Evolutionary conservation across 768 basidiomycete genomes (phyloP).

Genomic region (Kwoniella bestiolae): DNA sequence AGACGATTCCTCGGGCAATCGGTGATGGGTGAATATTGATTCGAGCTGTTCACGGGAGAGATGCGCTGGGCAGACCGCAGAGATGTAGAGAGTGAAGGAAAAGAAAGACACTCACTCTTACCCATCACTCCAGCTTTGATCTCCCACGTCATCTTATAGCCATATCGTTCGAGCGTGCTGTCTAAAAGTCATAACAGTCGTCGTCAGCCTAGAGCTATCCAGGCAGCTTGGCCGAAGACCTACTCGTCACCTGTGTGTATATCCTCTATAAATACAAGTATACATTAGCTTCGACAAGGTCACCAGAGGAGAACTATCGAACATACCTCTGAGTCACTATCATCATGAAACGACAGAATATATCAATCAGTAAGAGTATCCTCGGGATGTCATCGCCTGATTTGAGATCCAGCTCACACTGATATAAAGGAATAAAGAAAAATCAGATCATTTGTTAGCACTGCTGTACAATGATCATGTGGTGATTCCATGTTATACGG

Average conservation of each 20-base stretch:
- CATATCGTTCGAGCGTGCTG: constrained; percentile 51
- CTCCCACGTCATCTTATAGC: constrained; percentile 53
- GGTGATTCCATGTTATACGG: too few species aligned
- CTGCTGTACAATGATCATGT: too few species aligned
- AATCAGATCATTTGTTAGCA: not conserved
- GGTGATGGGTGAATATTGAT: too few species aligned
- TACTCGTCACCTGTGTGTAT: constrained; percentile 55
- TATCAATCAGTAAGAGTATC: not conserved
- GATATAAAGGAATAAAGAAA: too few species aligned
- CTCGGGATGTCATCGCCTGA: not conserved
- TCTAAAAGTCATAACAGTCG: too few species aligned
- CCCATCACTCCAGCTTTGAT: constrained; percentile 56
- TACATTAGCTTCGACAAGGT: too few species aligned
- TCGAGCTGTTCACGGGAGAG: too few species aligned
- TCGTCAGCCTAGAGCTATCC: too few species aligned
- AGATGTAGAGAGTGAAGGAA: not conserved
- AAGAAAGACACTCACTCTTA: constrained; percentile 36
- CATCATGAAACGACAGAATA: not conserved
- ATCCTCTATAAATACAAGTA: constrained; percentile 33
- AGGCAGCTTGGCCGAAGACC: too few species aligned
- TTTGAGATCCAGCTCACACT: constrained; percentile 26
- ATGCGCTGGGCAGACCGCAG: not conserved
- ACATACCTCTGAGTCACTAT: constrained; percentile 51
- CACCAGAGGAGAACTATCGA: too few species aligned
- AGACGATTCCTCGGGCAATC: too few species aligned